Conservation (phyloP, 805 yeast species). For the Torulaspora gathmanii region DNA sequence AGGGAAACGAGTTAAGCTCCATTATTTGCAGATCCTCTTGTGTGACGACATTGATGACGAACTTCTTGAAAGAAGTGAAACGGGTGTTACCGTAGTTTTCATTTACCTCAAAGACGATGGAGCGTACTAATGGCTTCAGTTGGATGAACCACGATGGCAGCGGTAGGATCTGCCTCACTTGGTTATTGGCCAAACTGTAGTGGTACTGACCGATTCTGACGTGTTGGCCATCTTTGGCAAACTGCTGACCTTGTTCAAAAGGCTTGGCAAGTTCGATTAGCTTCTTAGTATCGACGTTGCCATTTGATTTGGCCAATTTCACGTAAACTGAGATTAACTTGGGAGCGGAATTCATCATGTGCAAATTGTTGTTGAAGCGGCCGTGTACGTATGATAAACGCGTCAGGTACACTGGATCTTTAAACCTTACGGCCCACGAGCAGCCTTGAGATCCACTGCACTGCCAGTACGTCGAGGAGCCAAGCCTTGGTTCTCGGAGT, state of each 20-base stretch:
- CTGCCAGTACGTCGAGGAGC: slow-evolving; percentile 33
- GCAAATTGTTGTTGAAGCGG: slow-evolving; percentile 36
- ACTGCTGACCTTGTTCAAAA: slow-evolving; percentile 17
- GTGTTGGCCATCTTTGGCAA: slow-evolving; percentile 22
- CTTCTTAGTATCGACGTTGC: slow-evolving; percentile 8
- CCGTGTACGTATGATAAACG: slow-evolving; percentile 38
- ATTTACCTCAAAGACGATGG: slow-evolving; percentile 31
- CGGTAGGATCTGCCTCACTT: slow-evolving; percentile 29
- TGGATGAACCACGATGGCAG: slow-evolving; percentile 34
- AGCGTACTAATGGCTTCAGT: slow-evolving; percentile 31
- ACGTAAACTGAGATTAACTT: slow-evolving; percentile 34
- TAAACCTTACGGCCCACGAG: slow-evolving; percentile 37
- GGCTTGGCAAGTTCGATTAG: slow-evolving; percentile 17
- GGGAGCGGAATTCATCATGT: slow-evolving; percentile 40
- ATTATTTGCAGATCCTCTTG: slow-evolving; percentile 33
- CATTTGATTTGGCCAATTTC: slow-evolving; percentile 14
- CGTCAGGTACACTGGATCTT: slow-evolving; percentile 38
- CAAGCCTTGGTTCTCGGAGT: slow-evolving; percentile 20
- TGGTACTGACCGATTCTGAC: slow-evolving; percentile 29
- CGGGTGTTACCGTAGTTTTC: slow-evolving; percentile 38
- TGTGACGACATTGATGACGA: slow-evolving; percentile 42
- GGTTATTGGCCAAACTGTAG: slow-evolving; percentile 25
- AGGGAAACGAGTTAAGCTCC: slow-evolving; percentile 19
- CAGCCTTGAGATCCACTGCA: slow-evolving; percentile 29
- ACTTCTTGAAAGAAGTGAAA: slow-evolving; percentile 38